Conservation (phyloP, 352 stramenopile genomes). For the Peronospora belbahrii region DNA sequence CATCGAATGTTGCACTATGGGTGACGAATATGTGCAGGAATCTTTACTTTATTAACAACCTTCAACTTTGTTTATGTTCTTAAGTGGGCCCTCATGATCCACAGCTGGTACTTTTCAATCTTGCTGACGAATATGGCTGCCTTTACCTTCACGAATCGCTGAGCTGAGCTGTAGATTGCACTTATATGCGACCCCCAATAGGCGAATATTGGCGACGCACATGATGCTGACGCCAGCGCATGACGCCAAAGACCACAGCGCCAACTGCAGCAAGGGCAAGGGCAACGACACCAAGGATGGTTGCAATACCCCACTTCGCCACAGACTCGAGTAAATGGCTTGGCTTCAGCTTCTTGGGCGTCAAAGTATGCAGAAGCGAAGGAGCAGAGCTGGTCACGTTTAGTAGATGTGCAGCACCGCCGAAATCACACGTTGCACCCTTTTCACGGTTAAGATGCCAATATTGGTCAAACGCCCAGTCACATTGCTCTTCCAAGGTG, state of each 20-base stretch:
- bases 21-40: background rate
- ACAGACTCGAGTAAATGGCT: conserved; percentile 21
- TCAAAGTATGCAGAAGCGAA: conserved; percentile 5
- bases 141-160: background rate
- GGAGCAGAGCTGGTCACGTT: conserved; percentile 14
- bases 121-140: background rate
- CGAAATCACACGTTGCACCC: conserved; percentile 76
- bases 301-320: conserved; percentile 25
- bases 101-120: background rate
- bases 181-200: conserved; percentile 31
- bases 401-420: conserved; percentile 54
- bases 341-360: conserved; percentile 7
- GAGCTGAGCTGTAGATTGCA: conserved; percentile 1
- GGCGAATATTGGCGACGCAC: conserved; percentile 41
- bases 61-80: conserved; percentile 7
- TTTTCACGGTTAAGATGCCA: conserved; percentile 64
- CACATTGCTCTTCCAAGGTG: conserved; percentile 60
- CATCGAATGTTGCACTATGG: background rate
- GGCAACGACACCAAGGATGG: conserved; percentile 19
- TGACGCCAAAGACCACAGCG: conserved; percentile 20
- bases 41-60: background rate
- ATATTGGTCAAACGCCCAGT: conserved; percentile 74
- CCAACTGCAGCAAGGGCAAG: conserved; percentile 14
- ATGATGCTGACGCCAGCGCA: conserved; percentile 28
- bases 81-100: background rate